Base-by-base conservation (phyloP, 345 rosid genomes). In the Cochlearia excelsa region DNA sequence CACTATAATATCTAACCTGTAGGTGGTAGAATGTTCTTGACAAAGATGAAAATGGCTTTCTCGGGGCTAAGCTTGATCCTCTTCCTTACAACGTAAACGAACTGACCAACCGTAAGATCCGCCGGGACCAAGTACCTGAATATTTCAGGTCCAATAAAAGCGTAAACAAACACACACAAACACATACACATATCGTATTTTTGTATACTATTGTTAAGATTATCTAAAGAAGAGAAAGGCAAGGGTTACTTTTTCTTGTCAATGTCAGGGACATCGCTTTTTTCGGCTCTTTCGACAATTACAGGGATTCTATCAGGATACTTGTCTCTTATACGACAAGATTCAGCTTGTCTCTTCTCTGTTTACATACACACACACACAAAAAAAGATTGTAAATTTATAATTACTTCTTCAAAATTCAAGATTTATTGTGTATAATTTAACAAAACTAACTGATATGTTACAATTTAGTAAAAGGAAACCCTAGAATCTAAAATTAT, bases 271-370 rank as follows among this genome's bases (percentile, higher is more conserved):
- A 93, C 97, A 71, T 89, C 99, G 34, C 85, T 87, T 81, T 84
- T 93, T 58, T 93, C 95, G 35, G 92, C 91, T 77, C 86, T 89
- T 72, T 93, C 99, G 0, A 89, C 97, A 16, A 93, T 93, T 63
- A 37, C 96, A 1, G 95, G 99, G 49, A 93, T 93, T 84, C 99
- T 82, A 61, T 93, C 99, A 0, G 95, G 94, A 66, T 93, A 93
- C 71, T 89, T 93, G 3, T 39, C 43, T n/a, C n/a, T 39, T 10
- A 39, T 39, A 9, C 43, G 43, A 7, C n/a, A 7, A 7, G 99
- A 81, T 71, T 93, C 99, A 1, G 95, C 94, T 66, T 93, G 95
- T 74, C 99, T 85, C 94, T 94, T 82, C 52, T 93, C 98, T 92
- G 81, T 8, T 67, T 16, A 80, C 3, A 52, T 16, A 38, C 23